Evolutionary conservation across 2,329 filamentous ascomycete genomes (phyloP).

Genomic region (Tothia fuscella): DNA sequence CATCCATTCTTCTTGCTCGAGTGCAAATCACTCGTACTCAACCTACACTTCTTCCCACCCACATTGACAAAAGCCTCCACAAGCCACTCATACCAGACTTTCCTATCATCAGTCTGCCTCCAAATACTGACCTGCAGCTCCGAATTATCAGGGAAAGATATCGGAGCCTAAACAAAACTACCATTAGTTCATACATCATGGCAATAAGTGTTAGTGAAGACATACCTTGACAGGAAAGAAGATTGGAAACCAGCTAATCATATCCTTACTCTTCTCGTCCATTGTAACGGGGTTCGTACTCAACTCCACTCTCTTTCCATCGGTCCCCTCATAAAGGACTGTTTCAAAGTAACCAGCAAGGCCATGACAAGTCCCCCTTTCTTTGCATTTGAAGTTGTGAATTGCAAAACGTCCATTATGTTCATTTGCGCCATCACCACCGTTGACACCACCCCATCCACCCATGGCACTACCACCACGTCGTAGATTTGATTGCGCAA

Average conservation of each 20-base stretch:
- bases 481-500: conserved; percentile 44
- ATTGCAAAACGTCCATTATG: conserved; percentile 79
- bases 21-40: conserved; percentile 54
- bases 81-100: conserved; percentile 98
- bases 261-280: conserved; percentile 83
- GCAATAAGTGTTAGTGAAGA: conserved; percentile 7
- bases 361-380: conserved; percentile 78
- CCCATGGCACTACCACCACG: conserved; percentile 53
- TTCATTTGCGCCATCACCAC: conserved; percentile 72
- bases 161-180: conserved; percentile 58
- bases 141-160: conserved; percentile 72
- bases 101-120: conserved; percentile 87
- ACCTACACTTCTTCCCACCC: conserved; percentile 51
- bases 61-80: conserved; percentile 66
- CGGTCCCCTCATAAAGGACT: conserved; percentile 58
- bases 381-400: conserved; percentile 63
- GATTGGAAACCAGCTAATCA: conserved; percentile 99
- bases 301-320: conserved; percentile 55
- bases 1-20: conserved; percentile 59
- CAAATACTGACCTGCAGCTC: conserved; percentile 90
- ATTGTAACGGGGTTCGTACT: conserved; percentile 90
- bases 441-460: conserved; percentile 60
- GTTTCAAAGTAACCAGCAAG: conserved; percentile 93
- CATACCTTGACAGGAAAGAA: conserved; percentile 90
- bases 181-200: background rate